Evolutionary conservation across 1,284 basidiomycete species (phyloP), one percentile per base, ranked within the genome.

Genomic region (Gastroboletus turbinatus): DNA sequence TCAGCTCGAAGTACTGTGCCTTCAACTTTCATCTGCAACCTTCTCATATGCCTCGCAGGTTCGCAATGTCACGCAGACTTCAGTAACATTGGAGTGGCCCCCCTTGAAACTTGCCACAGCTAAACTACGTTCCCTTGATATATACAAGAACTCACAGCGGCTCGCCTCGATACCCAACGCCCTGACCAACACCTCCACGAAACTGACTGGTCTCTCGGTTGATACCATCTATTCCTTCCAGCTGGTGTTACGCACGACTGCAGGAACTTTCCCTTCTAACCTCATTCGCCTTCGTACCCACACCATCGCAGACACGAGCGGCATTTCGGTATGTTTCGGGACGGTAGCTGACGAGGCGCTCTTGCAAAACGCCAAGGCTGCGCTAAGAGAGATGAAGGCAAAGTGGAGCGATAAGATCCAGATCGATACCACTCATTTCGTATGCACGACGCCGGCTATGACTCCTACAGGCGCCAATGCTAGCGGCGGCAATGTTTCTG

Each of bases 351-450:
- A 96, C 60, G 73, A 81, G 2, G 80, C 84, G 0, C 70, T 94
- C 55, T 76, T 95, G 50, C 87, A 90, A 65, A 85, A 93, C 57
- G 84, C 88, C 40, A 92, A 92, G 69, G 70, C 82, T 52, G 91
- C 92, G 10, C 72, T 98, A 50, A 69, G 79, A 44, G 87, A 91
- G 63, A 96, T 98, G 87, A 82, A 81, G 23, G 95, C 92, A 0
- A 88, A 89, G 60, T 71, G 89, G 85, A 92, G 88, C 63, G 90
- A 96, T 61, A 88, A 87, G 63, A 95, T 99, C 27, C 92, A 96
- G 75, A 95, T 98, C 56, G 95, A 97, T 67, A 97, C 95, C 6
- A 96, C 94, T 0, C 95, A 98, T 72, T 97, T 96, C 64, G 94
- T 97, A 36, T 96, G 94, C 68, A 96, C 93, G 4, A 93, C 90